Conservation (phyloP, 2,329 filamentous ascomycete genomes). For the Whalleya microplaca region DNA sequence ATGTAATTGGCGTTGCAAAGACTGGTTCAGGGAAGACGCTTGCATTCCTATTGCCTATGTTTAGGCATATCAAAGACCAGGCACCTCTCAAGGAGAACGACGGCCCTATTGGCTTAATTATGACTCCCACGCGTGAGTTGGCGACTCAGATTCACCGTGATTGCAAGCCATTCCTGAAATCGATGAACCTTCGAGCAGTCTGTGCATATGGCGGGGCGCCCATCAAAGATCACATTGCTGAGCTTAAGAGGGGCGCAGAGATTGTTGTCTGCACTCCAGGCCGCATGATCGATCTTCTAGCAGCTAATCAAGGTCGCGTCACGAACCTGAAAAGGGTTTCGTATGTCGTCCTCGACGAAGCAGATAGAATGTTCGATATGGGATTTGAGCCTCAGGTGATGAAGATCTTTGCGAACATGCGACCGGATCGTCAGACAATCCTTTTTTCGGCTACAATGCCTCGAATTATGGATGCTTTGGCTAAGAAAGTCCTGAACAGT, state of each 20-base stretch:
- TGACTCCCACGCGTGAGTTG: slow-evolving; percentile 93
- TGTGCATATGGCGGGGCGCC: slow-evolving; percentile 95
- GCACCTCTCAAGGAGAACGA: slow-evolving; percentile 79
- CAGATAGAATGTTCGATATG: slow-evolving; percentile 99
- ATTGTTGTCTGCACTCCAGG: slow-evolving; percentile 95
- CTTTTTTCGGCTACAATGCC: slow-evolving; percentile 97
- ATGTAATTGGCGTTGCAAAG: slow-evolving; percentile 95
- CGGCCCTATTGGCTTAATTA: slow-evolving; percentile 84
- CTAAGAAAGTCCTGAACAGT: slow-evolving; percentile 82
- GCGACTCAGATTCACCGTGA: slow-evolving; percentile 93
- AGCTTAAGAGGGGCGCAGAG: slow-evolving; percentile 92
- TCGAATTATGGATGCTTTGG: slow-evolving; percentile 86
- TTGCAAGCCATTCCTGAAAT: slow-evolving; percentile 91
- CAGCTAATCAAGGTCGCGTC: slow-evolving; percentile 91
- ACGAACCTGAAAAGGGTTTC: slow-evolving; percentile 88
- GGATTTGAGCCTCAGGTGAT: slow-evolving; percentile 98
- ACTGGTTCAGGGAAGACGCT: slow-evolving; percentile 98
- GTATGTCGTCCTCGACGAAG: slow-evolving; percentile 95
- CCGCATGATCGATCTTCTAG: slow-evolving; percentile 91
- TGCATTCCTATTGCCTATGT: slow-evolving; percentile 95
- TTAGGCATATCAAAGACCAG: slow-evolving; percentile 96
- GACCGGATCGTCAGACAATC: slow-evolving; percentile 90
- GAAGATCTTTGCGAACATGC: slow-evolving; percentile 91
- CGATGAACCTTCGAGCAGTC: slow-evolving; percentile 80
- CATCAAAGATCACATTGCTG: slow-evolving; percentile 96